Evolutionary conservation across 257 asterid genomes (phyloP).

Genomic region (Fraxinus excelsior): DNA sequence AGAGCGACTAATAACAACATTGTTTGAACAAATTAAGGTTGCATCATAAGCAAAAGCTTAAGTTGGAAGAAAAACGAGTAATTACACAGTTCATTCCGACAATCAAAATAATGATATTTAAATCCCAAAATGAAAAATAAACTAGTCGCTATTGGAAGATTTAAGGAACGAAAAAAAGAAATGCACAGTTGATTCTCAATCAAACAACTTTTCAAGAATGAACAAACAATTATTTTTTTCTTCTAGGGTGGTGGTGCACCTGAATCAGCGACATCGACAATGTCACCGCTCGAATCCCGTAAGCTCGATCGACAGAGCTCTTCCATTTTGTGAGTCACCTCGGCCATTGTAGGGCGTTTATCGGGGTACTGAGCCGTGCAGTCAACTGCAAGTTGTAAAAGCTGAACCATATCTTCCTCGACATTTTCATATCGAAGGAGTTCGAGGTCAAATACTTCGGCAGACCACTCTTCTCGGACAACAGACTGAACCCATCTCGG

Average conservation of each 20-base stretch:
- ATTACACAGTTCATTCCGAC: conserved; percentile 23
- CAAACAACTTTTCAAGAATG: conserved; percentile 40
- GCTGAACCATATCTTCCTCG: conserved; percentile 70
- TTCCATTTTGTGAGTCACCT: conserved; percentile 41
- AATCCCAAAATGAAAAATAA: neutral
- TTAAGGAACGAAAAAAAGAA: conserved; percentile 1
- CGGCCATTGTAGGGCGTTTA: conserved; percentile 52
- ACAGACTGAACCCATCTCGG: conserved; percentile 29
- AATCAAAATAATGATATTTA: conserved; percentile 14
- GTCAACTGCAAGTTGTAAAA: conserved; percentile 61
- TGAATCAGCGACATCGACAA: conserved; percentile 5
- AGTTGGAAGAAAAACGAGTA: conserved; percentile 8
- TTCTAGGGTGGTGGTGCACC: conserved; percentile 7
- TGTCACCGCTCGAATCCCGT: conserved; percentile 15
- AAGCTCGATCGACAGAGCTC: conserved; percentile 42
- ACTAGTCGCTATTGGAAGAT: conserved; percentile 6
- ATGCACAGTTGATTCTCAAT: conserved; percentile 30
- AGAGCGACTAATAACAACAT: no score
- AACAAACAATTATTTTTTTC: conserved; percentile 30
- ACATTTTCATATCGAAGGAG: conserved; percentile 61
- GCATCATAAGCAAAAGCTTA: conserved; percentile 12
- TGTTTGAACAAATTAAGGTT: neutral
- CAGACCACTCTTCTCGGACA: conserved; percentile 14
- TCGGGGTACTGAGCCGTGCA: conserved; percentile 57
- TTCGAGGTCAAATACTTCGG: conserved; percentile 36